phyloP scores from a whole-genome alignment of 805 yeast species.

The Saccharomycopsis sp. region DNA sequence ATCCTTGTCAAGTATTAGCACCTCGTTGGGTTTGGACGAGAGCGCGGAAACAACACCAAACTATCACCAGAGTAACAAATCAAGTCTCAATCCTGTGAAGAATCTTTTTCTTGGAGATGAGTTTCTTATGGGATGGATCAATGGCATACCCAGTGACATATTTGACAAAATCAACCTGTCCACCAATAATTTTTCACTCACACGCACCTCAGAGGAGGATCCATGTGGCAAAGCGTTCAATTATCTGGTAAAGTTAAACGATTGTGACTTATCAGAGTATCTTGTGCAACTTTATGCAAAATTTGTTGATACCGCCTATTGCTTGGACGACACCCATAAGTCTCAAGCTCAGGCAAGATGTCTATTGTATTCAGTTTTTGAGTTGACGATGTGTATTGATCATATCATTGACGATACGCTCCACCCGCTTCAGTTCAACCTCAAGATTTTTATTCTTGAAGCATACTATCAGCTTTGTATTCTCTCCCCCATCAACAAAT shows the following conservation, averaged over 20 bases:
- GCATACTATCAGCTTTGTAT: constrained; percentile 9
- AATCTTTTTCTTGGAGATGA: constrained; percentile 10
- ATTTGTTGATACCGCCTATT: neutral
- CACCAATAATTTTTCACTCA: neutral
- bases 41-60: too few relatives aligned
- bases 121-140: constrained; percentile 8
- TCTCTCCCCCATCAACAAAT: constrained; percentile 10
- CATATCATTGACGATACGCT: neutral
- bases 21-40: neutral
- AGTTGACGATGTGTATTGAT: neutral
- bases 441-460: constrained; percentile 15
- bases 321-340: constrained; percentile 1
- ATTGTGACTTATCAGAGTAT: constrained; percentile 9
- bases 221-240: neutral
- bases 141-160: neutral
- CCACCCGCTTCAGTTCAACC: constrained; percentile 1
- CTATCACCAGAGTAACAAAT: neutral
- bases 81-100: neutral
- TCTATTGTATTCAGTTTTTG: constrained; percentile 5
- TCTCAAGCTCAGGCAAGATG: constrained; percentile 1
- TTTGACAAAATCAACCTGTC: neutral
- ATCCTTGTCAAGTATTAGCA: neutral
- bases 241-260: neutral
- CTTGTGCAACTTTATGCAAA: constrained; percentile 3
- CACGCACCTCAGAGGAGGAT: neutral